Percentiles rank a stretch among this genome's conserved stretches.
These are phyloP conservation scores for Nothopassalora personata DNA, from an alignment of 2,329 filamentous ascomycete species.

Conservation along the genomic window DNA sequence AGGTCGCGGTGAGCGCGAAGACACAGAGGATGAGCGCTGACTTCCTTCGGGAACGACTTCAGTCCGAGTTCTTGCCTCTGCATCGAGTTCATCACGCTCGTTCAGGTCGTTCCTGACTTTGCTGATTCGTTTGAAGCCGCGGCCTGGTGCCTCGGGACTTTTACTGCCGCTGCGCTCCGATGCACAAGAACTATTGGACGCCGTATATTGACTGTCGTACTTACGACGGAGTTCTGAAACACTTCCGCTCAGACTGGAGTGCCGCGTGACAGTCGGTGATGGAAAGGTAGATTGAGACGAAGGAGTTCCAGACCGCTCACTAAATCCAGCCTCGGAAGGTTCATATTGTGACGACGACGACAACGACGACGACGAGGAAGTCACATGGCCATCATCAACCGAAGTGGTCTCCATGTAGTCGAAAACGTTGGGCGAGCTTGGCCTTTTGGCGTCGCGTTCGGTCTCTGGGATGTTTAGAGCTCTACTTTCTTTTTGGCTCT, in stretches of 20 bases:
- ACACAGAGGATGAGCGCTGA: conserved; percentile 16
- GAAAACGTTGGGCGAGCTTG: conserved; percentile 25
- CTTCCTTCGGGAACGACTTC: conserved; percentile 11
- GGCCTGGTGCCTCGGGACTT: conserved; percentile 12
- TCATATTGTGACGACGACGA: conserved; percentile 29
- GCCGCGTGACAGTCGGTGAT: conserved; percentile 26
- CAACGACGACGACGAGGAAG: conserved; percentile 21
- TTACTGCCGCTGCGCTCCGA: conserved; percentile 14
- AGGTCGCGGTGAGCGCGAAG: conserved; percentile 16
- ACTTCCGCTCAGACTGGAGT: conserved; percentile 21
- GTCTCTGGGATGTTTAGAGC: conserved; percentile 9
- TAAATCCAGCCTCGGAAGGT: conserved; percentile 29
- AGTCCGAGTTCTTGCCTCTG: conserved; percentile 8
- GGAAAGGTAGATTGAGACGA: conserved; percentile 30
- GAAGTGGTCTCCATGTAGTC: conserved; percentile 26
- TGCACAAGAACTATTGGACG: background rate
- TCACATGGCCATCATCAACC: conserved; percentile 19
- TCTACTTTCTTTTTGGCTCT: conserved; percentile 10
- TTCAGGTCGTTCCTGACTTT: conserved; percentile 13
- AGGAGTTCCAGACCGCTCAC: conserved; percentile 28
- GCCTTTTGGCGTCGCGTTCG: conserved; percentile 14
- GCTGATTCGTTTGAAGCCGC: background rate
- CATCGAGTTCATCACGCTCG: conserved; percentile 10
- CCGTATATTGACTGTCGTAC: conserved; percentile 24
- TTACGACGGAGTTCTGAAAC: conserved; percentile 28